Conservation (phyloP, 1,284 basidiomycete genomes). For the Mycena citricolor region DNA sequence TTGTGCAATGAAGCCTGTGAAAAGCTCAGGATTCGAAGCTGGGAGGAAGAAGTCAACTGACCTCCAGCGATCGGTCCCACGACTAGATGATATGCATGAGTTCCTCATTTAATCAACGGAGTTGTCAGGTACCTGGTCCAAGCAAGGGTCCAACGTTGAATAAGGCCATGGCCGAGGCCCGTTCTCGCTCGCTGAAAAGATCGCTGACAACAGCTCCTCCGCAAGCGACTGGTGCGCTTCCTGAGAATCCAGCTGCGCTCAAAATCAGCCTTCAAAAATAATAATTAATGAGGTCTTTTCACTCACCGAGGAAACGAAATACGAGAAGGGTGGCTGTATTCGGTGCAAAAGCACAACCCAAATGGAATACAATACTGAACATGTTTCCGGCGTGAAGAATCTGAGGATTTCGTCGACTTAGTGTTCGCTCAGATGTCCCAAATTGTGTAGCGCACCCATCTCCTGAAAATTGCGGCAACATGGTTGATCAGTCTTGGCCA, state of each 20-base stretch:
- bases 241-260: constrained; percentile 42
- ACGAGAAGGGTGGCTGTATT: constrained; percentile 47
- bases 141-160: constrained; percentile 48
- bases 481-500: not conserved
- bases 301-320: constrained; percentile 53
- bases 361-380: constrained; percentile 53
- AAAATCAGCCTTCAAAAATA: constrained; percentile 1
- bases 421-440: no score
- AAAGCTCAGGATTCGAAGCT: constrained; percentile 44
- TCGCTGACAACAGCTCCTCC: constrained; percentile 50
- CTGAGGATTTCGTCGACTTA: no score
- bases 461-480: constrained; percentile 36
- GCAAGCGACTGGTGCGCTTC: constrained; percentile 45
- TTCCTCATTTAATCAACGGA: not conserved
- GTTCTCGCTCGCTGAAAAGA: constrained; percentile 45
- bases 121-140: constrained; percentile 24
- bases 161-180: constrained; percentile 50
- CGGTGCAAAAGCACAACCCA: constrained; percentile 54
- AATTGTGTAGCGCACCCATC: constrained; percentile 43
- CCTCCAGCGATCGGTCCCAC: constrained; percentile 20
- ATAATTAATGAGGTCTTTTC: not conserved
- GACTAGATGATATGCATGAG: constrained; percentile 3
- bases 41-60: constrained; percentile 16
- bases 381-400: constrained; percentile 57
- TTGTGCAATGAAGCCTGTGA: constrained; percentile 48